Base-by-base conservation (phyloP, 306 rosid species). In the Dryas alaskensis region DNA sequence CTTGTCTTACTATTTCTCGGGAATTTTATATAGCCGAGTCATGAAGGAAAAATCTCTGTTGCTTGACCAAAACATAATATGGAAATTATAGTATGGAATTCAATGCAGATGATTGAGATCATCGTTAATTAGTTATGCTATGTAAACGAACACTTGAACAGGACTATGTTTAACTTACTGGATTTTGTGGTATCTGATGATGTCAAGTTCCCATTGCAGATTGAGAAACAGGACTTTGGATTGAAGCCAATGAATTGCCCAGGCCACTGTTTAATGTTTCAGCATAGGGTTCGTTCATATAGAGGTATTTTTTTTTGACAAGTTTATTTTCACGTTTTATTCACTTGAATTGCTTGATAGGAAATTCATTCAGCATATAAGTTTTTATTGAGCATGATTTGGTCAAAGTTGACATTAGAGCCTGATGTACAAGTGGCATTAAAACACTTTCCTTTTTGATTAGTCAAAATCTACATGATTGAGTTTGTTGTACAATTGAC, bases 241-340 rank as follows among this genome's bases (percentile, higher is more conserved):
- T 67, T 94, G 86, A 94, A 94, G 80, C 98, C 98, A 43, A 94
- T 91, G 98, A 94, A 94, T 83, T 94, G 98, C 87, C 98, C 97
- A 0, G 98, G 98, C n/a, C 98, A 94, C 79, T 94, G 98, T 83
- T 81, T 94, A 80, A 88, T 91, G 91, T 94, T 89, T 80, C 91
- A 94, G 74, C 98, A 94, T 70, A 85, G 96, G 84, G 97, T 91
- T 79, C 96, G 96, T 52, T 94, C 97, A 19, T 94, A 94, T 78
- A 88, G 97, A 84, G 98, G 96, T 88, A 10, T 60, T 17, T 2
- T 19, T 19, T 22, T 42, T 47, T 50, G 19, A 50, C 39, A 49
- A 14, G 71, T 2, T 6, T 43, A 40, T 27, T 8, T 6, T n/a
- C 6, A 25, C 50, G 48, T 14, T 54, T 49, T 25, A 19, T 17